Conservation (phyloP, 805 yeast species). For the Candida parachauliodes region DNA sequence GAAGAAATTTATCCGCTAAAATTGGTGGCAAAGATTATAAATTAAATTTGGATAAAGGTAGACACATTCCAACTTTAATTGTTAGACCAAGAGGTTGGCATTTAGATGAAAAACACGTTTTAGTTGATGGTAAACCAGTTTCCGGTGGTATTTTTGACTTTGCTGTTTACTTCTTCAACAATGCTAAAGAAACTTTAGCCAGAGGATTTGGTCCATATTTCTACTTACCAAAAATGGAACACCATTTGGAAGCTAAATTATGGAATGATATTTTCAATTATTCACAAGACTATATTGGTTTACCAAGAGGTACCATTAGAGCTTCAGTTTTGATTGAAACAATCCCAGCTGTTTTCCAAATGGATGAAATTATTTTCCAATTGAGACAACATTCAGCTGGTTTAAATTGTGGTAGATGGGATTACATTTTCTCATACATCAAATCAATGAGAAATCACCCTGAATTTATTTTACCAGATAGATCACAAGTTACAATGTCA, state of each 20-base stretch:
- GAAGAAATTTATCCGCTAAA: constrained; percentile 51
- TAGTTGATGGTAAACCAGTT: constrained; percentile 72
- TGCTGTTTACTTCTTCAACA: constrained; percentile 73
- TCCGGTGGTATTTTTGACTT: constrained; percentile 77
- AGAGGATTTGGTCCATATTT: constrained; percentile 79
- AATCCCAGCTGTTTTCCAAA: constrained; percentile 80
- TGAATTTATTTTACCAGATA: constrained; percentile 69
- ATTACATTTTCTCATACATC: constrained; percentile 77
- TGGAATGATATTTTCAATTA: constrained; percentile 81
- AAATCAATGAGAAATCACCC: constrained; percentile 69
- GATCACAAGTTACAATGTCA: constrained; percentile 75
- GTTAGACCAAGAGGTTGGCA: constrained; percentile 92
- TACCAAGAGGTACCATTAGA: constrained; percentile 74
- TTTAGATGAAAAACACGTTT: constrained; percentile 67
- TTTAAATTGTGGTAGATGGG: constrained; percentile 88
- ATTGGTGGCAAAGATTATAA: constrained; percentile 44
- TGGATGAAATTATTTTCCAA: constrained; percentile 79
- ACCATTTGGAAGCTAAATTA: constrained; percentile 74
- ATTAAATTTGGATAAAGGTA: constrained; percentile 44
- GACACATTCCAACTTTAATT: constrained; percentile 70
- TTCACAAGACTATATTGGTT: constrained; percentile 66
- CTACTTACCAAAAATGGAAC: constrained; percentile 84
- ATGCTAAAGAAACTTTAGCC: constrained; percentile 57
- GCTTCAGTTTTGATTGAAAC: constrained; percentile 83
- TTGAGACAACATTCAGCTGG: constrained; percentile 76